Evolutionary conservation across 1,284 basidiomycete genomes (phyloP).

Genomic region (Schizophyllum commune): DNA sequence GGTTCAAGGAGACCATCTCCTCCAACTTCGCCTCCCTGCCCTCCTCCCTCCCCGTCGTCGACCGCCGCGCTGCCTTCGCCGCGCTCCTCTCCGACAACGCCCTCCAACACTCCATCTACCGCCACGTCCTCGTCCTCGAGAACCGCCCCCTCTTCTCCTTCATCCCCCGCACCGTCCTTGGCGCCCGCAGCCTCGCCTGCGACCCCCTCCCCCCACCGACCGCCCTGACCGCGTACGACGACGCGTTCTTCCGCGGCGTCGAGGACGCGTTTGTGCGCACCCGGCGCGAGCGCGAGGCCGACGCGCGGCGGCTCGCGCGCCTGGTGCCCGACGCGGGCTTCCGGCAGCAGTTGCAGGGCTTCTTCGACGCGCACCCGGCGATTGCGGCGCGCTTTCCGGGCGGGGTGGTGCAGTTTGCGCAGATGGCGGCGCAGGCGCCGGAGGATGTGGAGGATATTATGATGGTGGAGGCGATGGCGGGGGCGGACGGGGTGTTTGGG

Average conservation of each 20-base stretch:
- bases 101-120: slow-evolving; percentile 51
- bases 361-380: slow-evolving; percentile 44
- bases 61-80: slow-evolving; percentile 32
- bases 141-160: slow-evolving; percentile 60
- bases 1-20: slow-evolving; percentile 58
- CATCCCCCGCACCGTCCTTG: slow-evolving; percentile 50
- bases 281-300: slow-evolving; percentile 35
- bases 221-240: slow-evolving; percentile 54
- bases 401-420: slow-evolving; percentile 56
- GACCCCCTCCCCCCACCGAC: slow-evolving; percentile 75
- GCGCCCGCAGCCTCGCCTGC: slow-evolving; percentile 55
- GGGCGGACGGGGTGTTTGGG: slow-evolving; percentile 12
- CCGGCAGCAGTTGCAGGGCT: slow-evolving; percentile 48
- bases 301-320: slow-evolving; percentile 43
- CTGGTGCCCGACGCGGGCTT: slow-evolving; percentile 51
- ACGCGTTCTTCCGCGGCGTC: slow-evolving; percentile 60
- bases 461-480: slow-evolving; percentile 32
- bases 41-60: slow-evolving; percentile 23
- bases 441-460: slow-evolving; percentile 53
- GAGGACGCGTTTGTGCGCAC: slow-evolving; percentile 36
- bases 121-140: slow-evolving; percentile 71
- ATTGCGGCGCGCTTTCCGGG: slow-evolving; percentile 53
- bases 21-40: slow-evolving; percentile 29
- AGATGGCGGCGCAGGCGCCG: slow-evolving; percentile 47
- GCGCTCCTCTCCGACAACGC: slow-evolving; percentile 31